These are phyloP conservation scores for Epichloe festucae DNA, from an alignment of 2,329 filamentous ascomycete species.

Conservation along the genomic window DNA sequence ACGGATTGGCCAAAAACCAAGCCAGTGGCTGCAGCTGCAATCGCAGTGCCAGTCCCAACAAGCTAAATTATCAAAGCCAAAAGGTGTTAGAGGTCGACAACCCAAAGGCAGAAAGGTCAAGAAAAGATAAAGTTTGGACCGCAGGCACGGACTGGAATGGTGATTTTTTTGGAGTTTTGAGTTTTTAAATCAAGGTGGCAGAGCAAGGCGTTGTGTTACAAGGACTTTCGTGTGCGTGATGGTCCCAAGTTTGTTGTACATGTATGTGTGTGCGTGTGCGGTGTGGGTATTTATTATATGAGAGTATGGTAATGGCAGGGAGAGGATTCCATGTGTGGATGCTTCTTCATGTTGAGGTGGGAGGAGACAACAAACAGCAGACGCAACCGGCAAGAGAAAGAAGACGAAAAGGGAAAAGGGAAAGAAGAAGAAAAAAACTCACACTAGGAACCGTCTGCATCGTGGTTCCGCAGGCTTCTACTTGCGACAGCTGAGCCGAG, in stretches of 20 bases:
- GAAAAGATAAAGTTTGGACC: neutral
- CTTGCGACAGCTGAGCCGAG: slow-evolving; percentile 24
- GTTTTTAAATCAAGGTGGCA: slow-evolving; percentile 1
- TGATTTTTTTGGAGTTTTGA: slow-evolving; percentile 1
- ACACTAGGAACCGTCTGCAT: slow-evolving; percentile 43
- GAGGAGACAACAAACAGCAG: neutral
- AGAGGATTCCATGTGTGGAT: neutral
- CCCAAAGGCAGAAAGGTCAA: neutral
- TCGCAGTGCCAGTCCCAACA: slow-evolving; percentile 47
- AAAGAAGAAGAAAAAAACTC: slow-evolving; percentile 17
- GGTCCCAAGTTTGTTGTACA: neutral
- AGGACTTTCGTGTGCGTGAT: neutral
- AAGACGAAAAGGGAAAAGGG: neutral
- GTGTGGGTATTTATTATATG: neutral
- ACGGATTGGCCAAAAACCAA: slow-evolving; percentile 44
- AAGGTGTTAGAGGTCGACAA: slow-evolving; percentile 9
- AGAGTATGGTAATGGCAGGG: neutral
- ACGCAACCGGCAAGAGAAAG: neutral
- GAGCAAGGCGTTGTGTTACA: slow-evolving; percentile 3
- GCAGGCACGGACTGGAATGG: neutral
- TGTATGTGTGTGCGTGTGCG: neutral
- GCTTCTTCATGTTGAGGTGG: neutral
- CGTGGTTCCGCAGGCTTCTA: slow-evolving; percentile 26
- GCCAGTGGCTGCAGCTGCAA: slow-evolving; percentile 46
- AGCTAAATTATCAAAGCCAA: slow-evolving; percentile 29